Conservation (phyloP, 768 basidiomycete genomes). For the Baorangia bicolor region DNA sequence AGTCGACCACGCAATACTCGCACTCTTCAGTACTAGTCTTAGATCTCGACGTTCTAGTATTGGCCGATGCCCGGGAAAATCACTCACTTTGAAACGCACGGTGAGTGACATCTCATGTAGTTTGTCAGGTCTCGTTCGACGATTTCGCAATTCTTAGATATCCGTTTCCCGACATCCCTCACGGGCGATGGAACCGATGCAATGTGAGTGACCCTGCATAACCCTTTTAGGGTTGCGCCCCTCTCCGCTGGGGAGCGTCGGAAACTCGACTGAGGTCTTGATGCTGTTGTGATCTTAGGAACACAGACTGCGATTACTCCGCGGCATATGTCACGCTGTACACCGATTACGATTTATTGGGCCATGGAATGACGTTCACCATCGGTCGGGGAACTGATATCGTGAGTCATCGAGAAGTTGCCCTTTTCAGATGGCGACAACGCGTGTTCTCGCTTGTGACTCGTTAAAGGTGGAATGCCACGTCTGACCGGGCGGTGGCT, state of each 20-base stretch:
- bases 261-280: neutral
- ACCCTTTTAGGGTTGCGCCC: no score
- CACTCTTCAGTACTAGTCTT: neutral
- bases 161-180: slow-evolving; percentile 89
- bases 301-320: slow-evolving; percentile 92
- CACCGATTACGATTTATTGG: slow-evolving; percentile 63
- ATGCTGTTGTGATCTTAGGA: slow-evolving; percentile 53
- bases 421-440: neutral
- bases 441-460: neutral
- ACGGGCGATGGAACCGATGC: slow-evolving; percentile 92
- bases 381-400: slow-evolving; percentile 93
- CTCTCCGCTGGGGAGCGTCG: neutral
- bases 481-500: neutral
- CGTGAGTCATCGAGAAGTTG: slow-evolving; percentile 38
- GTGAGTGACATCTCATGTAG: slow-evolving; percentile 32
- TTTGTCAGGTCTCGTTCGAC: neutral
- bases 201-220: slow-evolving; percentile 49
- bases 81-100: slow-evolving; percentile 54
- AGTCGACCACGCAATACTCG: neutral
- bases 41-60: neutral
- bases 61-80: slow-evolving; percentile 36
- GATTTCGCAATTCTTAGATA: slow-evolving; percentile 44
- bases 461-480: neutral
- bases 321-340: slow-evolving; percentile 81
- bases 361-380: slow-evolving; percentile 90